A percentile compares a stretch with the other conserved stretches of the same genome.
Conservation (phyloP, 1,139 yeast genomes). For the Wickerhamomyces sp. region DNA sequence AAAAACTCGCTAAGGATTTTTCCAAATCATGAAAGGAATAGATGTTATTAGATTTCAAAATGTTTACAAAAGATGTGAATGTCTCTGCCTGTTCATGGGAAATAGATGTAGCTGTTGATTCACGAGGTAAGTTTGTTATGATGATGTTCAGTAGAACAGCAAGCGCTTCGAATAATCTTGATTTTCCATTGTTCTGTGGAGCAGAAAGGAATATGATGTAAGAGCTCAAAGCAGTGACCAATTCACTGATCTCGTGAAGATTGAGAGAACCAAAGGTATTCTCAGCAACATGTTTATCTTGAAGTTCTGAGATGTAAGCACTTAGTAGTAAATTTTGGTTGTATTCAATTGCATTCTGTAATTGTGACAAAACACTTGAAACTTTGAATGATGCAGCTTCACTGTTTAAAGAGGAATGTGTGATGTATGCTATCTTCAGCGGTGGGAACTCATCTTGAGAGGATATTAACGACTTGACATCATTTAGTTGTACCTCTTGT, state of each 20-base stretch:
- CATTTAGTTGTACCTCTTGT: constrained; percentile 14
- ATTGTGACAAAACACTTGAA: constrained; percentile 8
- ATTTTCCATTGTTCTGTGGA: constrained; percentile 1
- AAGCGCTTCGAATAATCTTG: constrained; percentile 3
- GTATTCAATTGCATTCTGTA: constrained; percentile 7
- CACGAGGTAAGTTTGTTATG: constrained; percentile 6
- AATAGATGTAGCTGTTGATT: constrained; percentile 4
- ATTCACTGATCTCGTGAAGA: constrained; percentile 12
- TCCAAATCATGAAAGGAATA: constrained; percentile 13
- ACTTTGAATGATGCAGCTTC: constrained; percentile 13
- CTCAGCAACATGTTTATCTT: constrained; percentile 5
- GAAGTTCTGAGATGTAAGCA: constrained; percentile 11
- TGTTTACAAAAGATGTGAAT: constrained; percentile 8
- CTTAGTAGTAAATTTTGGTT: constrained; percentile 18
- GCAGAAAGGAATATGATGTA: constrained; percentile 12
- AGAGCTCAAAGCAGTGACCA: constrained; percentile 5
- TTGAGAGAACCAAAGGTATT: constrained; percentile 9
- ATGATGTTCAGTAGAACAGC: constrained; percentile 9
- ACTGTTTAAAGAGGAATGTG: constrained; percentile 9
- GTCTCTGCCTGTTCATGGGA: constrained; percentile 15
- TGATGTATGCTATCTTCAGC: constrained; percentile 14
- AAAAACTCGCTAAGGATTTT: constrained; percentile 6
- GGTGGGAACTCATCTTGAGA: constrained; percentile 13
- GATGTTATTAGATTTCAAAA: constrained; percentile 5
- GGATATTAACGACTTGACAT: constrained; percentile 10